A percentile compares a stretch with the other conserved stretches of the same genome.
phyloP scores from a whole-genome alignment of 2,329 filamentous ascomycete genomes.

The Ceratocystis cacaofunesta region DNA sequence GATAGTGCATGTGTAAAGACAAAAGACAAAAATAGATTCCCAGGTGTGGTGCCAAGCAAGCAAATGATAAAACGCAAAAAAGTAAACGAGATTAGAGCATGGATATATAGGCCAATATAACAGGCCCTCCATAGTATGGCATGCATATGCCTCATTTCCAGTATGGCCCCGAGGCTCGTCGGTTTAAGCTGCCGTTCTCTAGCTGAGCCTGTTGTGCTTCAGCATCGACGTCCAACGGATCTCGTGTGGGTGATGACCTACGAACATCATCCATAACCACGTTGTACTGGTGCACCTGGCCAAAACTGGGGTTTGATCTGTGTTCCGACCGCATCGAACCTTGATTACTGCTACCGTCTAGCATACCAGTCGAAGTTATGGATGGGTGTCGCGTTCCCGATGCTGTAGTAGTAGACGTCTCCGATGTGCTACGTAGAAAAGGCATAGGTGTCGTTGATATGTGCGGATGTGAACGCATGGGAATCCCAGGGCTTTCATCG shows the following conservation, averaged over 20 bases:
- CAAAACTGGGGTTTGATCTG: conserved; percentile 39
- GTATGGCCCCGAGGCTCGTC: not conserved
- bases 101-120: not conserved
- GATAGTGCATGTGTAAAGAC: not conserved
- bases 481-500: conserved; percentile 18
- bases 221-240: conserved; percentile 5
- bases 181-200: conserved; percentile 1
- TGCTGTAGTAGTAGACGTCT: conserved; percentile 19
- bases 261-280: conserved; percentile 23
- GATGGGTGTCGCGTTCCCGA: conserved; percentile 39
- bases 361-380: conserved; percentile 35
- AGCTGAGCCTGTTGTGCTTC: conserved; percentile 13
- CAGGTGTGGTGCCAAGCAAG: not conserved
- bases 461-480: conserved; percentile 23
- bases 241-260: conserved; percentile 1
- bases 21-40: not conserved
- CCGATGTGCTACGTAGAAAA: conserved; percentile 36
- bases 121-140: not conserved
- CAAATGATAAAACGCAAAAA: not conserved
- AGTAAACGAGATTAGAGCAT: not conserved
- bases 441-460: conserved; percentile 29
- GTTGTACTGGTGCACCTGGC: conserved; percentile 42
- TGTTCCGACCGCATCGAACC: conserved; percentile 25
- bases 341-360: conserved; percentile 31
- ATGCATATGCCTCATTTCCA: not conserved